A percentile compares a stretch with the other conserved stretches of the same genome.
These are phyloP conservation scores for Capronia americana DNA, from an alignment of 2,329 filamentous ascomycete genomes.

Conservation along the genomic window DNA sequence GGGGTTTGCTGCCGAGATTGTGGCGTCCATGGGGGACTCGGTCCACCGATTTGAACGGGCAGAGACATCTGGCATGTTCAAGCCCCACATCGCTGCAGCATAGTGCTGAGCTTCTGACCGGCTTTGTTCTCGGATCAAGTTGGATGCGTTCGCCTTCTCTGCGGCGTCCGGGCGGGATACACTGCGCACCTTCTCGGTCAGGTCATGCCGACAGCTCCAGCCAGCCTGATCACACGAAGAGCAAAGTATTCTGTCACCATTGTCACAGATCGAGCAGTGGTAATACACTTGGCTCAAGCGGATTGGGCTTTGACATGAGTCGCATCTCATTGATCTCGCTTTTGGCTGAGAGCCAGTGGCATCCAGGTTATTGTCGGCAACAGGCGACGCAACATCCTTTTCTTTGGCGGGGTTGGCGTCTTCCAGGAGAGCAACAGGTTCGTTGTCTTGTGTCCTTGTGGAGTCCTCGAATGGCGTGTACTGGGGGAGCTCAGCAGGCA, in stretches of 20 bases:
- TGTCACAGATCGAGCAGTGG: conserved; percentile 37
- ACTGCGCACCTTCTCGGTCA: conserved; percentile 35
- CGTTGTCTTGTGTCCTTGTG: conserved; percentile 32
- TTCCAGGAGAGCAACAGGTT: conserved; percentile 23
- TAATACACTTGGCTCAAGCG: conserved; percentile 38
- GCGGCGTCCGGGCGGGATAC: conserved; percentile 24
- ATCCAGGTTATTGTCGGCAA: conserved; percentile 1
- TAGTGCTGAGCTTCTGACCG: conserved; percentile 26
- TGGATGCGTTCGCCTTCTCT: neutral
- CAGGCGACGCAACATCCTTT: conserved; percentile 11
- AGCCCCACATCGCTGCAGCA: conserved; percentile 24
- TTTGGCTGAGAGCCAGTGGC: conserved; percentile 11
- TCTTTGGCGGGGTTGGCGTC: conserved; percentile 18
- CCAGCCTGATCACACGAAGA: conserved; percentile 36
- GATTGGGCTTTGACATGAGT: conserved; percentile 38
- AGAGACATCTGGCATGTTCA: conserved; percentile 17
- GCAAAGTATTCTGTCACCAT: conserved; percentile 38
- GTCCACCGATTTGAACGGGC: conserved; percentile 1
- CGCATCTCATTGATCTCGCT: conserved; percentile 38
- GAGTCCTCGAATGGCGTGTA: conserved; percentile 36
- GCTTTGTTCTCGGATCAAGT: conserved; percentile 15
- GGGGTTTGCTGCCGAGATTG: conserved; percentile 20
- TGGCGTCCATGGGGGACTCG: conserved; percentile 12
- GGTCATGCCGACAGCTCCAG: conserved; percentile 38
- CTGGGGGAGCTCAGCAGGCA: conserved; percentile 35